These are phyloP conservation scores for Breviolum minutum DNA, from an alignment of 73 alveolate genomes.

Conservation along the genomic window DNA sequence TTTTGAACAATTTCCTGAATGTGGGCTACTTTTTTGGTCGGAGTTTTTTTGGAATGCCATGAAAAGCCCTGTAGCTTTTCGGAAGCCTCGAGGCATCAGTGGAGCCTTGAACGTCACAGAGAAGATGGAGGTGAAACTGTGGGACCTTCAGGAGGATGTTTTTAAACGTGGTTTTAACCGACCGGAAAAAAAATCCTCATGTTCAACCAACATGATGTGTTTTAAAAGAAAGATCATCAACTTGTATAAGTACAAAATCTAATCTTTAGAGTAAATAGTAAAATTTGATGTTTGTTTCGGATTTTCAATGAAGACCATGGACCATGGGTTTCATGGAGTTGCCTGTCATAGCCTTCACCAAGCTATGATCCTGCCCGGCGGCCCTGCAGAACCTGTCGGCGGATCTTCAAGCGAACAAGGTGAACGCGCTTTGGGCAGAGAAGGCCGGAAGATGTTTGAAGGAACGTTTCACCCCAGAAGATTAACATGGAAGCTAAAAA, in stretches of 20 bases:
- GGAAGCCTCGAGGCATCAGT: conserved; percentile 32
- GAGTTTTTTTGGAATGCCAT: background rate
- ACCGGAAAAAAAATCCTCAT: no score
- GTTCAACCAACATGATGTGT: background rate
- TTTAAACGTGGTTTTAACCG: no score
- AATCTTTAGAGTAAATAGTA: no score
- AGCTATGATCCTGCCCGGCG: background rate
- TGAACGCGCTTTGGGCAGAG: conserved; percentile 91
- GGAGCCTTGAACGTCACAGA: conserved; percentile 89
- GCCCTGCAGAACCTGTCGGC: conserved; percentile 28
- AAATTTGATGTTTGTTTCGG: no score
- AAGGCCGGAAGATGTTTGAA: background rate
- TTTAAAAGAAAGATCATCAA: no score
- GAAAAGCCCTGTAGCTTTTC: no score
- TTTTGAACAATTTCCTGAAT: no score
- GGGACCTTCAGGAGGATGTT: background rate
- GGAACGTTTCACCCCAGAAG: no score
- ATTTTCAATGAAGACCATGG: no score
- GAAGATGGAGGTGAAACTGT: conserved; percentile 53
- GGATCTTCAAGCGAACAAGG: conserved; percentile 86
- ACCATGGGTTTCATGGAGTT: background rate
- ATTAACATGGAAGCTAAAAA: no score
- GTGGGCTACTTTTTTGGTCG: no score
- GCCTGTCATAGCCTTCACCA: background rate
- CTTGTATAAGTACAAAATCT: no score